phyloP scores from a whole-genome alignment of 106 monocot genomes.

The Dendrobium chrysotoxum region DNA sequence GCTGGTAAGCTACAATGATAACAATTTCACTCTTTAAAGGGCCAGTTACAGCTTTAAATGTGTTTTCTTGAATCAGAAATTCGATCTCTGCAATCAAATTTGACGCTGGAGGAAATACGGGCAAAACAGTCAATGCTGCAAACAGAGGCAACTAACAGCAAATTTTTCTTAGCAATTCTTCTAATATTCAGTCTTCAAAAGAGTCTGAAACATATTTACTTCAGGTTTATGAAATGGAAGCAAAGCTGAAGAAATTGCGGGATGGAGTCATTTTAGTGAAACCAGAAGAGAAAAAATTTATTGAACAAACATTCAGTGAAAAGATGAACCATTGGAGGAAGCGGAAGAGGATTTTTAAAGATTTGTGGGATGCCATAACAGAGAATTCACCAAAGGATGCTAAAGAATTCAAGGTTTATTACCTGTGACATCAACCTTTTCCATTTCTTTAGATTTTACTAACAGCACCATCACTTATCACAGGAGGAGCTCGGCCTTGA shows the following conservation, averaged over 20 bases:
- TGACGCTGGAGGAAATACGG: constrained; percentile 69
- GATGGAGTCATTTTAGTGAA: constrained; percentile 64
- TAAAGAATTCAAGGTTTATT: constrained; percentile 85
- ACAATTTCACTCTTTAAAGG: not conserved
- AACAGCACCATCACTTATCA: constrained; percentile 5
- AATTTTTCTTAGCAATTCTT: not conserved
- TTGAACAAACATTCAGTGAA: constrained; percentile 54
- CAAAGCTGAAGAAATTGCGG: constrained; percentile 61
- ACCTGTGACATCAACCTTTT: not conserved
- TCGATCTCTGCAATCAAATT: constrained; percentile 65
- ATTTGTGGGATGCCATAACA: constrained; percentile 88
- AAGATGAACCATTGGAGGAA: constrained; percentile 90
- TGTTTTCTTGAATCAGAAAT: constrained; percentile 50
- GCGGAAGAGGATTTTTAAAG: constrained; percentile 90
- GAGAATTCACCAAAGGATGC: constrained; percentile 83
- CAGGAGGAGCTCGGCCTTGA: constrained; percentile 96
- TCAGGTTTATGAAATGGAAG: constrained; percentile 73
- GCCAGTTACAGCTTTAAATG: not conserved
- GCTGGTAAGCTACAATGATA: constrained; percentile 38
- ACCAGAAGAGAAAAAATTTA: constrained; percentile 72
- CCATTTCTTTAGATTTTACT: not conserved
- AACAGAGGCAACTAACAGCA: constrained; percentile 64
- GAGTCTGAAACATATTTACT: not conserved
- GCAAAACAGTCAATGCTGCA: constrained; percentile 54
- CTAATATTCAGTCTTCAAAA: not conserved